Evolutionary conservation across 78 protist genomes (phyloP).

Genomic region (Tieghemostelium lacteum): DNA sequence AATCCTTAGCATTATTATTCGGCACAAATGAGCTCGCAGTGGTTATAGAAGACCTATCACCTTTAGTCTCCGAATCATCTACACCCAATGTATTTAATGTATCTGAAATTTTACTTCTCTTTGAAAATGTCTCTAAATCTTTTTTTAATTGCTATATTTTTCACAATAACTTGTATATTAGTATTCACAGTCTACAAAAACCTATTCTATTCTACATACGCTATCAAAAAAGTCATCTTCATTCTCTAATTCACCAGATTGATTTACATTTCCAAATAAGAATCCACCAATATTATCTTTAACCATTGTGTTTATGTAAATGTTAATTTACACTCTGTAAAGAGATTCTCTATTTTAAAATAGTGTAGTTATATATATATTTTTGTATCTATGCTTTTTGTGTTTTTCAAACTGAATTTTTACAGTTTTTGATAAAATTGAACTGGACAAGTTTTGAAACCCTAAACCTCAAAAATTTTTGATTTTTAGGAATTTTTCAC

Average conservation of each 20-base stretch:
- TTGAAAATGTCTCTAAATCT: conserved; percentile 56
- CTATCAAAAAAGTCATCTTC: conserved; percentile 59
- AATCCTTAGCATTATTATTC: conserved; percentile 19
- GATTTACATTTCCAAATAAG: conserved; percentile 67
- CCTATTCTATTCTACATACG: not conserved
- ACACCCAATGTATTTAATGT: conserved; percentile 30
- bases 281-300: no score
- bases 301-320: no score
- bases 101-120: conserved; percentile 11
- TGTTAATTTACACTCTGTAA: no score
- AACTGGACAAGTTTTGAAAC: no score
- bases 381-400: no score
- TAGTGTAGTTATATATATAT: no score
- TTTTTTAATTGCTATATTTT: conserved; percentile 37
- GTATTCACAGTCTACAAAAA: not conserved
- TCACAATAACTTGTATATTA: not conserved
- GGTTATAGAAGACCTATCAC: not conserved
- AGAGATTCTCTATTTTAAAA: no score
- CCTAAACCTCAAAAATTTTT: no score
- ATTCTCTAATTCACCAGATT: conserved; percentile 65
- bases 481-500: no score
- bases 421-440: no score
- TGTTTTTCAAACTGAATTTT: no score
- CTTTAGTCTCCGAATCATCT: conserved; percentile 20
- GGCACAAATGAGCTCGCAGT: not conserved